Percentiles rank a stretch among this genome's conserved stretches.
phyloP scores from a whole-genome alignment of 352 stramenopile genomes.

The Phytopythium kandeliae region DNA sequence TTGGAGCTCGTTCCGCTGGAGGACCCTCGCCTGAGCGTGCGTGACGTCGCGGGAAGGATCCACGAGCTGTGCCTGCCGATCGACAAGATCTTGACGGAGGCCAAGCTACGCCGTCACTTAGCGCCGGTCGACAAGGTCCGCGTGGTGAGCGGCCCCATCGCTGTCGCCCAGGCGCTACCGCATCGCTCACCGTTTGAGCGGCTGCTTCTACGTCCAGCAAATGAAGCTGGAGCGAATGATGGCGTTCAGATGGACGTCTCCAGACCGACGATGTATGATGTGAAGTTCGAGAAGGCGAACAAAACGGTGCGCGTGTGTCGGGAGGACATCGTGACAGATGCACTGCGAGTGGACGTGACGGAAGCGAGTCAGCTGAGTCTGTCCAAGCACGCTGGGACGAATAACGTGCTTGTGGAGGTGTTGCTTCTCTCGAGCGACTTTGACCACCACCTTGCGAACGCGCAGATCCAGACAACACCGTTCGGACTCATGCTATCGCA shows the following conservation, averaged over 20 bases:
- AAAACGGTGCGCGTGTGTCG: slow-evolving; percentile 13
- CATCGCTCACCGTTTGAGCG: neutral
- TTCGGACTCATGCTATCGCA: slow-evolving; percentile 36
- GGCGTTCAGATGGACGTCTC: neutral
- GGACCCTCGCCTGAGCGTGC: slow-evolving; percentile 37
- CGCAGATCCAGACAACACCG: slow-evolving; percentile 19
- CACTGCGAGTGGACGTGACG: slow-evolving; percentile 32
- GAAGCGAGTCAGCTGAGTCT: slow-evolving; percentile 46
- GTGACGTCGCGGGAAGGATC: slow-evolving; percentile 16
- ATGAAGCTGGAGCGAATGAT: neutral
- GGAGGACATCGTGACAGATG: slow-evolving; percentile 41
- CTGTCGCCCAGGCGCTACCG: neutral
- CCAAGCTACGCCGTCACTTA: slow-evolving; percentile 33
- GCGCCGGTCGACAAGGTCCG: slow-evolving; percentile 25
- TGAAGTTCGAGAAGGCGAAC: slow-evolving; percentile 16
- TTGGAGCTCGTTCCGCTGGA: slow-evolving; percentile 39
- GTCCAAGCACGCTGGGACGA: slow-evolving; percentile 20
- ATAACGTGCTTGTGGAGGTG: slow-evolving; percentile 32
- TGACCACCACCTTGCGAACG: slow-evolving; percentile 10
- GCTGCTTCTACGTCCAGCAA: neutral
- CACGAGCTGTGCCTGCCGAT: slow-evolving; percentile 47
- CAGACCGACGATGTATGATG: slow-evolving; percentile 5
- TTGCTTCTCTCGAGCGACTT: slow-evolving; percentile 50
- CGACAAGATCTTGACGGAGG: slow-evolving; percentile 32
- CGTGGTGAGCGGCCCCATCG: slow-evolving; percentile 14